Conservation (phyloP, 2,329 filamentous ascomycete species). For the Cytospora paraplurivora region DNA sequence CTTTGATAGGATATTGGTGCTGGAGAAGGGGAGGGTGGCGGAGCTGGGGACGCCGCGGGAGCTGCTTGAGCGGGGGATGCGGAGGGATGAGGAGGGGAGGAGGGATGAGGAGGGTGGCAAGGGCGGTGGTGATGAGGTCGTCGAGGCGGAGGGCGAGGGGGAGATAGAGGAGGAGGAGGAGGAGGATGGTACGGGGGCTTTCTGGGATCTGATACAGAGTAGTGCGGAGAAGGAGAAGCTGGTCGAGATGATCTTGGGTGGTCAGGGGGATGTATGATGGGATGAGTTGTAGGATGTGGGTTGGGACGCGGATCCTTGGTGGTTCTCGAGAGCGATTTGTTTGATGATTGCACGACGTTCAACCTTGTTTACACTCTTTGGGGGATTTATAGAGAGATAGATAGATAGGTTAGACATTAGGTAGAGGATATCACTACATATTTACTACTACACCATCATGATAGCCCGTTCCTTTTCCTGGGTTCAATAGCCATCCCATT, state of each 20-base stretch:
- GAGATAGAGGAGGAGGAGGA: slow-evolving; percentile 19
- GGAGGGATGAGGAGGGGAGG: slow-evolving; percentile 30
- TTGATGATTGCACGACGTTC: not conserved
- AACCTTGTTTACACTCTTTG: not conserved
- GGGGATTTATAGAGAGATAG: not conserved
- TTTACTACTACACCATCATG: too few relatives aligned
- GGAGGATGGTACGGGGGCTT: slow-evolving; percentile 33
- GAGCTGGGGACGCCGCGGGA: slow-evolving; percentile 45
- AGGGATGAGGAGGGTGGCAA: not conserved
- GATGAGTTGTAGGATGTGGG: not conserved
- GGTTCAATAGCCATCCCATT: too few relatives aligned
- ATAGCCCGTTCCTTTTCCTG: too few relatives aligned
- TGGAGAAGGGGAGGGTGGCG: slow-evolving; percentile 50
- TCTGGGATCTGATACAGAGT: slow-evolving; percentile 37
- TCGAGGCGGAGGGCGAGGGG: slow-evolving; percentile 17
- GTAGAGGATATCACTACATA: too few relatives aligned
- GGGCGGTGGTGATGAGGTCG: slow-evolving; percentile 11
- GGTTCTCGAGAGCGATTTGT: not conserved
- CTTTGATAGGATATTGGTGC: slow-evolving; percentile 53
- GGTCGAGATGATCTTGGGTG: slow-evolving; percentile 36
- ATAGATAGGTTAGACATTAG: not conserved
- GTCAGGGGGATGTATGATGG: slow-evolving; percentile 16
- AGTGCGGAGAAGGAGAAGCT: slow-evolving; percentile 36
- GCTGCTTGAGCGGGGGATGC: slow-evolving; percentile 44
- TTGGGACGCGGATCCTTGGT: not conserved